phyloP scores from a whole-genome alignment of 2,329 filamentous ascomycete genomes.

The Paraphaeosphaeria sporulosa region DNA sequence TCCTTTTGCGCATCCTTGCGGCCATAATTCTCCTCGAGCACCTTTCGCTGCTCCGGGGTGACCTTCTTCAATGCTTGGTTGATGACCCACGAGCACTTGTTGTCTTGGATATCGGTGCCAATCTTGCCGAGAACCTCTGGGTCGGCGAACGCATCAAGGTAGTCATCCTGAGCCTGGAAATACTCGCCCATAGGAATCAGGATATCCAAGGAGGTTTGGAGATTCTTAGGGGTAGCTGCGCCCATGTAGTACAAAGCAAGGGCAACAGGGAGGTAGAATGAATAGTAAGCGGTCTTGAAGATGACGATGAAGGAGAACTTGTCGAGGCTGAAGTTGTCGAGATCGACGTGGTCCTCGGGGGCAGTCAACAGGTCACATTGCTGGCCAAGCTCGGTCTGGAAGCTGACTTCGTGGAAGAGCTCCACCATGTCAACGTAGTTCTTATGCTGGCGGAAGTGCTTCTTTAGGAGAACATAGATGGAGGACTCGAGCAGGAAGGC shows the following conservation, averaged over 20 bases:
- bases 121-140: slow-evolving; percentile 97
- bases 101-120: slow-evolving; percentile 98
- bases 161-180: slow-evolving; percentile 99
- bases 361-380: slow-evolving; percentile 93
- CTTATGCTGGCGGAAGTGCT: slow-evolving; percentile 88
- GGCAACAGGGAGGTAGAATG: slow-evolving; percentile 96
- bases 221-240: slow-evolving; percentile 84
- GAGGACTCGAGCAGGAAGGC: slow-evolving; percentile 91
- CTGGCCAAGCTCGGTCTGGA: slow-evolving; percentile 96
- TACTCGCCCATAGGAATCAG: slow-evolving; percentile 98
- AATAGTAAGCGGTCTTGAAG: slow-evolving; percentile 99
- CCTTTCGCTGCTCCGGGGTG: slow-evolving; percentile 82
- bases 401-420: slow-evolving; percentile 93
- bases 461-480: slow-evolving; percentile 92
- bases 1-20: slow-evolving; percentile 86
- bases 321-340: slow-evolving; percentile 92
- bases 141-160: slow-evolving; percentile 96
- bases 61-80: slow-evolving; percentile 88
- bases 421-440: slow-evolving; percentile 91
- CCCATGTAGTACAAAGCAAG: slow-evolving; percentile 86
- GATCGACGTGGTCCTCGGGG: slow-evolving; percentile 90
- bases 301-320: slow-evolving; percentile 99
- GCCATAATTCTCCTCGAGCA: slow-evolving; percentile 93
- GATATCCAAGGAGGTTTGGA: slow-evolving; percentile 88
- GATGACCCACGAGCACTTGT: slow-evolving; percentile 99